Base-by-base conservation (phyloP, 352 stramenopile species). In the Thraustochytrium sp. region DNA sequence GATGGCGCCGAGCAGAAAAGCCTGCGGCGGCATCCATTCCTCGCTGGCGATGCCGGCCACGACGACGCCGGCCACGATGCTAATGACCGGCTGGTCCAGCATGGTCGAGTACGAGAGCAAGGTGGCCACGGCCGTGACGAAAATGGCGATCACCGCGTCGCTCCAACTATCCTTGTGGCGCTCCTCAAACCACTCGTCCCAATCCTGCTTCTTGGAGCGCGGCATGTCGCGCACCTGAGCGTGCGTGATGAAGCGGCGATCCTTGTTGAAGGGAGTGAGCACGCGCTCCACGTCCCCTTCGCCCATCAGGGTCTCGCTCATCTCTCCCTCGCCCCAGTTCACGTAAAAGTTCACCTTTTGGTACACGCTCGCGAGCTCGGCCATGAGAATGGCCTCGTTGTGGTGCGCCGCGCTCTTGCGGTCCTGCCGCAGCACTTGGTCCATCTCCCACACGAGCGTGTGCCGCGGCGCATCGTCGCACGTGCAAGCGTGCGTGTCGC, bases 41-140 rank as follows among this genome's bases (percentile, higher is more conserved):
- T 80, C 68, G n/a, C 44, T 51, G 4, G 68, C 68, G 53, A 80
- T 80, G 1, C 68, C 68, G 31, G 68, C 68, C 26, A 80, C 68
- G 34, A 63, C 53, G 31, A 80, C 40, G 34, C 68, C 68, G 21
- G 46, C 68, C 21, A 80, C 53, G n/a, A 80, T n/a, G 21, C 34
- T 55, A 23, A 80, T 80, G 5, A 46, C 46, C 8, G 34, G 40
- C n/a, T 72, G 48, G 53, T 72, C 31, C 18, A 44, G 26, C 9
- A 55, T 26, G 16, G 31, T n/a, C 1, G 68, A 80, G 48, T 75
- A 42, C 8, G n/a, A n/a, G n/a, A n/a, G 26, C 26, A 5, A 34
- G 5, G 26, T 38, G 54, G 5, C 18, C 5, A 38, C 5, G 5
- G 36, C 54, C 5, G 18, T 63, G 54, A 63, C 18, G 5, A 63